These are phyloP conservation scores for Helotiales sp. DNA, from an alignment of 2,329 filamentous ascomycete species.

Conservation along the genomic window DNA sequence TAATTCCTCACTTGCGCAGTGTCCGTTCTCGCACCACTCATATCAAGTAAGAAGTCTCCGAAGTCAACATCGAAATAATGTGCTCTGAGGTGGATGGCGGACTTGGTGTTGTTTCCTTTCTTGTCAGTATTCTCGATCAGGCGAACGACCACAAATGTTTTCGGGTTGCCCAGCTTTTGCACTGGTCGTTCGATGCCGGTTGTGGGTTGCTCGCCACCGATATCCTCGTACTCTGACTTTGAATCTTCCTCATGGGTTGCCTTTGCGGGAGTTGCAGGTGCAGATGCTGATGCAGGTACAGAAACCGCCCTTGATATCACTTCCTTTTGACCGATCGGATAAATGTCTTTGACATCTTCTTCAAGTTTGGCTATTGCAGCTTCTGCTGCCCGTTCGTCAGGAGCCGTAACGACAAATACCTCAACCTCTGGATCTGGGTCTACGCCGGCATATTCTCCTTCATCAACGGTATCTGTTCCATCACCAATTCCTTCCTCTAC, in stretches of 20 bases:
- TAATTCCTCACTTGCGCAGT: conserved; percentile 16
- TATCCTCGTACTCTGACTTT: background rate
- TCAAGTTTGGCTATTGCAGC: background rate
- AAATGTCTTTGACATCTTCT: background rate
- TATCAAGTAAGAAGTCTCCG: conserved; percentile 15
- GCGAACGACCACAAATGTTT: conserved; percentile 3
- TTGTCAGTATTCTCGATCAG: conserved; percentile 16
- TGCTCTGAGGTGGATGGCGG: background rate
- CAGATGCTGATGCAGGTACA: background rate
- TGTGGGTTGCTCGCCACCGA: background rate
- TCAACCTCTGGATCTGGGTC: background rate
- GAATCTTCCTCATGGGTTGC: background rate
- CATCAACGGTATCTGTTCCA: background rate
- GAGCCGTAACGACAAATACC: background rate
- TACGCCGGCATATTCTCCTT: background rate
- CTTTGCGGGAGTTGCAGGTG: background rate
- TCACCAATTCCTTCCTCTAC: no score
- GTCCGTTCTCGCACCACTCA: background rate
- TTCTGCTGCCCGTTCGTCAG: background rate
- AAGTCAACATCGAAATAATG: conserved; percentile 3
- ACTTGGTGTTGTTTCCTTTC: background rate
- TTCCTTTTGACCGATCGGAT: background rate
- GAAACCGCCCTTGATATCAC: no score
- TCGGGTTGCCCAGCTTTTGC: background rate
- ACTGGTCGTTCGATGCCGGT: background rate